Conservation (phyloP, 208 protist species). For the Naegleria gruberi region DNA sequence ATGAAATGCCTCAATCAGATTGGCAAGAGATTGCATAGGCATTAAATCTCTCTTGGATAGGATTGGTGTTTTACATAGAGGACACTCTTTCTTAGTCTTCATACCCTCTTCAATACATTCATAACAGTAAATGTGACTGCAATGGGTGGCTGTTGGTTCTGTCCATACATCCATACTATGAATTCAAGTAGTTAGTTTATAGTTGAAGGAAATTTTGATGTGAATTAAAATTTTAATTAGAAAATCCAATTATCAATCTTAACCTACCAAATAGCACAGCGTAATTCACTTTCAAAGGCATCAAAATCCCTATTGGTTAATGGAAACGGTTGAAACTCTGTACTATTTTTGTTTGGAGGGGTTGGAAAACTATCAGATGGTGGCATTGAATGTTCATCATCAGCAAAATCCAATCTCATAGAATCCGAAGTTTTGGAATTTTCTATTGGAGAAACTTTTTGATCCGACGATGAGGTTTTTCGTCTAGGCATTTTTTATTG, state of each 20-base stretch:
- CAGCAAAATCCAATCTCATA: not conserved
- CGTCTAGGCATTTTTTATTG: not conserved
- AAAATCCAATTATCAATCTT: not conserved
- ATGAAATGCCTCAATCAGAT: not conserved
- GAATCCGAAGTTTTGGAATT: not conserved
- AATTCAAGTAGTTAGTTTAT: too few relatives aligned
- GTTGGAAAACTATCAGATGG: not conserved
- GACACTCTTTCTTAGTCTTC: not conserved
- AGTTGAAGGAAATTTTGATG: too few relatives aligned
- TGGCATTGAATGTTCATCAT: not conserved
- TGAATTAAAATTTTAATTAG: too few relatives aligned
- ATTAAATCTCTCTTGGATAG: not conserved
- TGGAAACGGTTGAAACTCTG: not conserved
- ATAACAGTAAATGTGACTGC: not conserved
- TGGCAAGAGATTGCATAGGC: not conserved
- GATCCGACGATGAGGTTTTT: not conserved
- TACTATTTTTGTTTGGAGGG: not conserved
- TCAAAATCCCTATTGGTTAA: not conserved
- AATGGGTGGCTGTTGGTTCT: not conserved
- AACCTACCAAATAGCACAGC: not conserved
- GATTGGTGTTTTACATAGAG: not conserved
- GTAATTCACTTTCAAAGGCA: not conserved
- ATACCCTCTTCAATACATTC: not conserved
- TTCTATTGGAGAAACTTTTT: too few relatives aligned
- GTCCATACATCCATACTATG: not conserved